Conservation (phyloP, 345 rosid species). For the Firmiana major region DNA sequence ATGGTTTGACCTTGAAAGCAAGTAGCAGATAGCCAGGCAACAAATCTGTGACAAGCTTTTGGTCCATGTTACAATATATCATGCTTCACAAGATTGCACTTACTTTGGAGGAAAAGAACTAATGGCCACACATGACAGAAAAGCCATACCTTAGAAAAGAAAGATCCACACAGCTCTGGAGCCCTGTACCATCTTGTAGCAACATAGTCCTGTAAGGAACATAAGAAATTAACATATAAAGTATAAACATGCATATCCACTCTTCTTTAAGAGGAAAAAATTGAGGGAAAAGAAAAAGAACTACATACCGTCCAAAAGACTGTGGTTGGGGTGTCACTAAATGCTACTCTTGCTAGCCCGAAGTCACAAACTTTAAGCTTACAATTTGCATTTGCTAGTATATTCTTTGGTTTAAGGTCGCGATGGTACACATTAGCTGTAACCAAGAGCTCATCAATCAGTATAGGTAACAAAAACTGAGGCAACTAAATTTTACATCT, state of each 20-base stretch:
- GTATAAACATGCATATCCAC: constrained; percentile 8
- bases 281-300: background rate
- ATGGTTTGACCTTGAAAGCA: background rate
- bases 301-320: constrained; percentile 86
- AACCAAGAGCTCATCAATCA: constrained; percentile 21
- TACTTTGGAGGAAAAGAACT: background rate
- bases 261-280: background rate
- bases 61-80: constrained; percentile 9
- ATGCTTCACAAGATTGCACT: constrained; percentile 16
- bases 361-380: constrained; percentile 94
- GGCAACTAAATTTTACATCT: background rate
- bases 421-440: constrained; percentile 96
- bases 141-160: constrained; percentile 79
- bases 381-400: constrained; percentile 95
- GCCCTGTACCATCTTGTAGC: constrained; percentile 99
- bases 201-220: constrained; percentile 72
- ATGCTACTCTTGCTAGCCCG: constrained; percentile 93
- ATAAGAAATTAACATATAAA: constrained; percentile 12
- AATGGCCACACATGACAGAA: background rate
- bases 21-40: background rate
- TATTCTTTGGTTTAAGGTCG: constrained; percentile 97
- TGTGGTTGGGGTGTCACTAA: constrained; percentile 82
- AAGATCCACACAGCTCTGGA: constrained; percentile 96
- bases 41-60: constrained; percentile 7
- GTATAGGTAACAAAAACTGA: constrained; percentile 10